These are phyloP conservation scores for Populus nigra DNA, from an alignment of 345 rosid species.

Conservation along the genomic window DNA sequence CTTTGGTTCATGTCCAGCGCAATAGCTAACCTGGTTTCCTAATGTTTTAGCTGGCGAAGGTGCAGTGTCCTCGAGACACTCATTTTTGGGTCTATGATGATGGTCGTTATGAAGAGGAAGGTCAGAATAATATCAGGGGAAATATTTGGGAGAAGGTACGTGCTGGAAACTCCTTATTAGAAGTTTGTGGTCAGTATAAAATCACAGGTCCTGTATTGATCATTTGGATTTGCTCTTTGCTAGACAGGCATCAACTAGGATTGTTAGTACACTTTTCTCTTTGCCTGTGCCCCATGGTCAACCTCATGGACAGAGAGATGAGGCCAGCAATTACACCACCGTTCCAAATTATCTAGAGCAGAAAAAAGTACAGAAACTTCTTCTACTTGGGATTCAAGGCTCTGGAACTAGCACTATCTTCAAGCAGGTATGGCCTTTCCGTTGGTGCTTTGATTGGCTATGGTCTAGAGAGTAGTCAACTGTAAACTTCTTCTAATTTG, in stretches of 20 bases:
- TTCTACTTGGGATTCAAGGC: constrained; percentile 72
- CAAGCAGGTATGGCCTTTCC: constrained; percentile 61
- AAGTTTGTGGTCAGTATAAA: neutral
- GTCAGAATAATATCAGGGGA: constrained; percentile 77
- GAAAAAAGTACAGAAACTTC: constrained; percentile 72
- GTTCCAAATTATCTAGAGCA: constrained; percentile 86
- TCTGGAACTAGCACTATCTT: constrained; percentile 90
- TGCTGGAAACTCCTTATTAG: constrained; percentile 6
- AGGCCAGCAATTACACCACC: constrained; percentile 61
- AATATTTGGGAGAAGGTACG: constrained; percentile 83
- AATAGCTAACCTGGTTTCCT: constrained; percentile 1
- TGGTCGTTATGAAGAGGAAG: constrained; percentile 85
- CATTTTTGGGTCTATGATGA: constrained; percentile 89
- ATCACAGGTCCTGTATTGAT: constrained; percentile 18
- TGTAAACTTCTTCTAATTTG: neutral
- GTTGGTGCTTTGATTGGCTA: neutral
- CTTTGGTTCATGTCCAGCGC: neutral
- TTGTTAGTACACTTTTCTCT: constrained; percentile 76
- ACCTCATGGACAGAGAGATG: constrained; percentile 64
- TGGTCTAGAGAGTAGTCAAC: neutral
- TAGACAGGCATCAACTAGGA: constrained; percentile 88
- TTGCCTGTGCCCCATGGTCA: constrained; percentile 84
- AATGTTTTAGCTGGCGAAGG: constrained; percentile 60
- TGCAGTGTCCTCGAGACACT: constrained; percentile 77
- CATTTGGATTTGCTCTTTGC: constrained; percentile 30